Conservation (phyloP, 768 basidiomycete species). For the Ramaria sp. region DNA sequence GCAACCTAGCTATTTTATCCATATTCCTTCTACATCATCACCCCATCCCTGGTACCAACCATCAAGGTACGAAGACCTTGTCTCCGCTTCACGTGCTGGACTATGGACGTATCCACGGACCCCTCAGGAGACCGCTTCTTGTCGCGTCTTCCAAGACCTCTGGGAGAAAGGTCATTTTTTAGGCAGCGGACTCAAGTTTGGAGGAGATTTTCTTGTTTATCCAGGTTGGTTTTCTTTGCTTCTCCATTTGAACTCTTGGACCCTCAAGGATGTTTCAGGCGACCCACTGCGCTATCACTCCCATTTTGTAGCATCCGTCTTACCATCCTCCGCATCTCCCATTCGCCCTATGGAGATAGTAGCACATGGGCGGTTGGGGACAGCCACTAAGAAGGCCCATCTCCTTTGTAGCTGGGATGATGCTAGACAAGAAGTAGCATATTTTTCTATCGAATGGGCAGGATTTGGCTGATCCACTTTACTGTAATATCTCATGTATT, state of each 20-base stretch:
- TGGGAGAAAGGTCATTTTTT: slow-evolving; percentile 81
- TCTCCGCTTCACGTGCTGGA: slow-evolving; percentile 50
- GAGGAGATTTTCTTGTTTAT: slow-evolving; percentile 93
- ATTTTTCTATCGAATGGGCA: slow-evolving; percentile 83
- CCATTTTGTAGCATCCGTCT: slow-evolving; percentile 82
- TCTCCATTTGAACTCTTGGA: neutral
- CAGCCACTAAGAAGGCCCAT: slow-evolving; percentile 95
- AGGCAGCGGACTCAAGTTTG: slow-evolving; percentile 88
- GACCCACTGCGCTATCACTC: slow-evolving; percentile 96
- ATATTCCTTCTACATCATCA: slow-evolving; percentile 55
- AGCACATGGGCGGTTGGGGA: slow-evolving; percentile 89
- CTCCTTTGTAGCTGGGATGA: slow-evolving; percentile 85
- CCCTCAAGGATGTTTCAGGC: slow-evolving; percentile 32
- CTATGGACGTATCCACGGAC: slow-evolving; percentile 70
- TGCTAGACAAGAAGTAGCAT: slow-evolving; percentile 48
- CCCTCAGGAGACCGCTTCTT: slow-evolving; percentile 58
- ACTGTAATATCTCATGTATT: neutral
- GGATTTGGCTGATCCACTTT: slow-evolving; percentile 54
- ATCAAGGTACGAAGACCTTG: slow-evolving; percentile 41
- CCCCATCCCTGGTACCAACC: slow-evolving; percentile 60
- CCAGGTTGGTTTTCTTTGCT: slow-evolving; percentile 50
- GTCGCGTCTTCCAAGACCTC: slow-evolving; percentile 67
- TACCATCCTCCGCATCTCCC: slow-evolving; percentile 45
- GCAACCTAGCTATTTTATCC: slow-evolving; percentile 35
- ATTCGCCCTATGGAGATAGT: slow-evolving; percentile 90